Evolutionary conservation across 2,329 filamentous ascomycete species (phyloP).

Genomic region (Colletotrichum chlorophyti): DNA sequence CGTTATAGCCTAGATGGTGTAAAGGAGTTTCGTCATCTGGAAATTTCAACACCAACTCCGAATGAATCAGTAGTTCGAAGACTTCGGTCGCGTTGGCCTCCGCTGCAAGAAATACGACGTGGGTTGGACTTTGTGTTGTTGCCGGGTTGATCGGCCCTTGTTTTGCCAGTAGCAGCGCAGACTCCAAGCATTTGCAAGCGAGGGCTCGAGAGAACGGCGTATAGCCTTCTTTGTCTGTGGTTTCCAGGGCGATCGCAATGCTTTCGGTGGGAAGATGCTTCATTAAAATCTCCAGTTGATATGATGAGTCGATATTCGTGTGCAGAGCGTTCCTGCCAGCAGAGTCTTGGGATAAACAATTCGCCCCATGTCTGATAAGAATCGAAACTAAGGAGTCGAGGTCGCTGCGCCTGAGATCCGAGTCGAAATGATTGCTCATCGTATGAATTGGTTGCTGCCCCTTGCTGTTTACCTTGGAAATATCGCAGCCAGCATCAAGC

Average conservation of each 20-base stretch:
- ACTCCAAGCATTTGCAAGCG: accelerated
- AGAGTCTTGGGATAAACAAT: background rate
- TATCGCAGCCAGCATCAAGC: background rate
- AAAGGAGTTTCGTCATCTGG: background rate
- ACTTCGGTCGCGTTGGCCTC: accelerated
- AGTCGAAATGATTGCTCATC: background rate
- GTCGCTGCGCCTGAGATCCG: background rate
- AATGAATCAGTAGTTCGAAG: background rate
- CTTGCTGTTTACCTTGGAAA: background rate
- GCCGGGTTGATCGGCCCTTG: background rate
- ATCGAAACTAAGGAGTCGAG: background rate
- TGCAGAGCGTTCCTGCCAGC: background rate
- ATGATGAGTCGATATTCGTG: background rate
- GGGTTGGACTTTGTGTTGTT: background rate
- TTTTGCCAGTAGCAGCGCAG: background rate
- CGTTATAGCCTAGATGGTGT: accelerated
- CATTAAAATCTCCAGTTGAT: background rate
- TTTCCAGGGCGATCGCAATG: background rate
- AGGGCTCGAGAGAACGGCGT: background rate
- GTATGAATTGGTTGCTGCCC: background rate
- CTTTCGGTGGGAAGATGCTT: background rate
- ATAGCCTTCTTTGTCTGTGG: background rate
- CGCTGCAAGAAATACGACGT: background rate
- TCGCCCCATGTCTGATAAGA: background rate
- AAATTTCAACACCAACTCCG: background rate